Percentiles rank a stretch among this genome's conserved stretches.
Evolutionary conservation across 164 flowering plant species (phyloP).

Genomic region (Stephania cephalantha): DNA sequence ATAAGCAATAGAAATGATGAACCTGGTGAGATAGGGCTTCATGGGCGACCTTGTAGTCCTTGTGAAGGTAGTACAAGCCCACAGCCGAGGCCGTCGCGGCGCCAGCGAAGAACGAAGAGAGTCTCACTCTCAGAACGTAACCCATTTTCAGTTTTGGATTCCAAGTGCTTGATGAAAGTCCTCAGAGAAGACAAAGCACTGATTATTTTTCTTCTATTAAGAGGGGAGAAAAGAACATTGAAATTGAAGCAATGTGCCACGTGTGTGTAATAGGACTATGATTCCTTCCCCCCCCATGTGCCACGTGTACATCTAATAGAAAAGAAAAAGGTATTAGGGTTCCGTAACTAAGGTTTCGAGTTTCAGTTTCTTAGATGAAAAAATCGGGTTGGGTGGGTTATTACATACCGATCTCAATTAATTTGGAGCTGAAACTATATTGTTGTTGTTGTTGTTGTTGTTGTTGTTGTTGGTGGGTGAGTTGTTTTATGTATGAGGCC

Average conservation of each 20-base stretch:
- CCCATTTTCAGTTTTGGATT: constrained; percentile 37
- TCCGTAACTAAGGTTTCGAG: no score
- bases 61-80: constrained; percentile 62
- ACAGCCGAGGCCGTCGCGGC: constrained; percentile 60
- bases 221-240: background rate
- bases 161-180: constrained; percentile 3
- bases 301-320: no score
- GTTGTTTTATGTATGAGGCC: no score
- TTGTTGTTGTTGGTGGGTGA: no score
- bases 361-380: no score
- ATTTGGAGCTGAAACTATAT: no score
- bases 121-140: constrained; percentile 62
- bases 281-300: no score
- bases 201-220: no score
- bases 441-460: no score
- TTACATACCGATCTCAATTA: no score
- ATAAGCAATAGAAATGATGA: background rate
- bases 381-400: no score
- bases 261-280: background rate
- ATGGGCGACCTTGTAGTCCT: constrained; percentile 71
- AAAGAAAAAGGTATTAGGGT: no score
- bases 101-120: constrained; percentile 81
- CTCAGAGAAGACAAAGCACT: background rate
- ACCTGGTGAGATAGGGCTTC: constrained; percentile 64
- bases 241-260: background rate